Percentiles rank a stretch among this genome's conserved stretches.
phyloP scores from a whole-genome alignment of 2,329 filamentous ascomycete species.

The Colletotrichum falcatum region DNA sequence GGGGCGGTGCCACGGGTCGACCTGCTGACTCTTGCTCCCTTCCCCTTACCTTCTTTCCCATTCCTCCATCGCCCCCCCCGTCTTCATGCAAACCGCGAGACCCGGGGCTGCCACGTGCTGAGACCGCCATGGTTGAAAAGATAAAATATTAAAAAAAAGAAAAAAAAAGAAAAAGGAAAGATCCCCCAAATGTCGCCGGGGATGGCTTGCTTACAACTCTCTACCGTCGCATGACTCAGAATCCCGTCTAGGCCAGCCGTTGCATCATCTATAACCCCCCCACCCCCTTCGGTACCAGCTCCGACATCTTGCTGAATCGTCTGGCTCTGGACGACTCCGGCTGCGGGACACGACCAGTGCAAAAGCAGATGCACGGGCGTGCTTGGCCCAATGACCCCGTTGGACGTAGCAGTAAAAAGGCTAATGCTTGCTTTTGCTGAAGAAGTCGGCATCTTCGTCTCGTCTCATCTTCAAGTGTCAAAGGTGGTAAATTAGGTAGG shows the following conservation, averaged over 20 bases:
- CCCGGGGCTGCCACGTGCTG: slow-evolving; percentile 29
- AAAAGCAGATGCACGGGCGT: background rate
- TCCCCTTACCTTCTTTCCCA: too few species aligned
- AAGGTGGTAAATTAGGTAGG: background rate
- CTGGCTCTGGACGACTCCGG: background rate
- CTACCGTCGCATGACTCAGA: slow-evolving; percentile 24
- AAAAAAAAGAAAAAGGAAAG: too few species aligned
- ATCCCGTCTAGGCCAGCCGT: background rate
- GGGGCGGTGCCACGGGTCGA: background rate
- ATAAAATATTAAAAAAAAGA: too few species aligned
- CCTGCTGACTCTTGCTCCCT: background rate
- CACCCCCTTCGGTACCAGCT: background rate
- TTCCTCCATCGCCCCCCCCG: background rate
- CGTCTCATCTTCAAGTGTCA: background rate
- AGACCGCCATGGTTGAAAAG: background rate
- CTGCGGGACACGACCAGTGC: background rate
- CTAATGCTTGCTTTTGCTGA: background rate
- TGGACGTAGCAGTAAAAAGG: background rate
- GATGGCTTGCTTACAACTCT: slow-evolving; percentile 2
- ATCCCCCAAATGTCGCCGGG: slow-evolving; percentile 5
- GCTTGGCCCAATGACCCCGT: background rate
- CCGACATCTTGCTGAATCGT: slow-evolving; percentile 8
- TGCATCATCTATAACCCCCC: too few species aligned
- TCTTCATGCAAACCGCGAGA: background rate
- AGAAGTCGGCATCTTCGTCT: background rate